Evolutionary conservation across 108 stramenopile species (phyloP).

Genomic region (Pseudonitzschia pungens): DNA sequence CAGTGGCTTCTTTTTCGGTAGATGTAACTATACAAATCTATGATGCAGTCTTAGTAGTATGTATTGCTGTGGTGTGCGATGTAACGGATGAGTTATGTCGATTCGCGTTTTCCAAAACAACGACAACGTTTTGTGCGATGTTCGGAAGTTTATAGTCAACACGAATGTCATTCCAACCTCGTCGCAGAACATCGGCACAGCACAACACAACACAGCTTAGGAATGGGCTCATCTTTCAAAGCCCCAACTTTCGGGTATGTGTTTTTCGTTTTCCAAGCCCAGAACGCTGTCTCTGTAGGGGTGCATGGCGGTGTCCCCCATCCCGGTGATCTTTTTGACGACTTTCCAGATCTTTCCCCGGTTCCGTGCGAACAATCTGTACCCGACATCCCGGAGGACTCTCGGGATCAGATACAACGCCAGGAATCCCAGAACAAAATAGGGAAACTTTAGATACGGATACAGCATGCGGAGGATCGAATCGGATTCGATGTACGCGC

Average conservation of each 20-base stretch:
- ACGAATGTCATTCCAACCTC: conserved; percentile 15
- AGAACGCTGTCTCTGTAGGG: conserved; percentile 30
- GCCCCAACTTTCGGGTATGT: conserved; percentile 1
- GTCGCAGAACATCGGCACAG: not conserved
- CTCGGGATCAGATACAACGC: conserved; percentile 27
- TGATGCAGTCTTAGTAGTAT: not conserved
- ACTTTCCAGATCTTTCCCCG: conserved; percentile 41
- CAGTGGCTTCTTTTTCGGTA: too few relatives aligned
- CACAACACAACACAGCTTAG: too few relatives aligned
- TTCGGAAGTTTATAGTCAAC: not conserved
- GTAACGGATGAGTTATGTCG: not conserved
- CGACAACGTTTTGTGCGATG: not conserved
- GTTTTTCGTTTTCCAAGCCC: conserved; percentile 18
- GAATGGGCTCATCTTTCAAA: not conserved
- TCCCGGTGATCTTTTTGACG: conserved; percentile 29
- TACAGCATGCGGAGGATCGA: conserved; percentile 29
- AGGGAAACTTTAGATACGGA: conserved; percentile 26
- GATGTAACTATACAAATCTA: too few relatives aligned
- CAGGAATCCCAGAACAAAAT: conserved; percentile 27
- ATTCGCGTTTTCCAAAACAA: not conserved
- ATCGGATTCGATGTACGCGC: conserved; percentile 15
- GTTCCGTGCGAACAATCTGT: conserved; percentile 27
- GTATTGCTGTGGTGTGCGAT: not conserved
- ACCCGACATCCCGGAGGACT: conserved; percentile 34
- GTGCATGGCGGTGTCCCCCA: conserved; percentile 38